These are phyloP conservation scores for Porphyrellus cyaneotinctus DNA, from an alignment of 768 basidiomycete genomes.

Conservation along the genomic window DNA sequence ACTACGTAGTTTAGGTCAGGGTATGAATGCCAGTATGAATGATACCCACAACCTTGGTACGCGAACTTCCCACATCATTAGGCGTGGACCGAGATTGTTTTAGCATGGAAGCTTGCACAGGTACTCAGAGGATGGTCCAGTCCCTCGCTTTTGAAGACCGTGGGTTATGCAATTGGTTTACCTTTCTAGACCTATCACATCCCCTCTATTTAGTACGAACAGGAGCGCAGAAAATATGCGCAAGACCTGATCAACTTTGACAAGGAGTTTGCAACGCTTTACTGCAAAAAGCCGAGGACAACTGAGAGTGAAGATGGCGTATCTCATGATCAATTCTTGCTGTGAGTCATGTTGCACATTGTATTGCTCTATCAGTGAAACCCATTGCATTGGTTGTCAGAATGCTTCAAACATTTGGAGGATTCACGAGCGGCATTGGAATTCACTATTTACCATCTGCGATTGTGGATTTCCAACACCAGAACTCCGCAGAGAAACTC, in stretches of 20 bases:
- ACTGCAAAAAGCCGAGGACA: conserved; percentile 62
- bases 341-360: conserved; percentile 12
- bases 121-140: conserved; percentile 41
- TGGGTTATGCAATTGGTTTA: conserved; percentile 16
- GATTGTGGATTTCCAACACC: conserved; percentile 29
- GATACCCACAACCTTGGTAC: conserved; percentile 69
- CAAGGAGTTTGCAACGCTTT: conserved; percentile 57
- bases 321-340: conserved; percentile 33
- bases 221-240: conserved; percentile 63
- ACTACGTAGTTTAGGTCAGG: conserved; percentile 47
- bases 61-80: not conserved
- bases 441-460: conserved; percentile 36
- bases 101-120: conserved; percentile 46
- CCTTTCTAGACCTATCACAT: not conserved
- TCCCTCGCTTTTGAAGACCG: conserved; percentile 37
- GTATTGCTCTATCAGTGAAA: not conserved
- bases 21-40: conserved; percentile 74
- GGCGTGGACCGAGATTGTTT: conserved; percentile 47
- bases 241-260: conserved; percentile 72
- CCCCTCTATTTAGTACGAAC: conserved; percentile 49
- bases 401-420: conserved; percentile 32
- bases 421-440: conserved; percentile 35
- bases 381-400: conserved; percentile 17
- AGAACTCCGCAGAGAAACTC: conserved; percentile 27
- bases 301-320: conserved; percentile 32